Base-by-base conservation (phyloP, 2,329 filamentous ascomycete genomes). In the Aspergillus vadensis region DNA sequence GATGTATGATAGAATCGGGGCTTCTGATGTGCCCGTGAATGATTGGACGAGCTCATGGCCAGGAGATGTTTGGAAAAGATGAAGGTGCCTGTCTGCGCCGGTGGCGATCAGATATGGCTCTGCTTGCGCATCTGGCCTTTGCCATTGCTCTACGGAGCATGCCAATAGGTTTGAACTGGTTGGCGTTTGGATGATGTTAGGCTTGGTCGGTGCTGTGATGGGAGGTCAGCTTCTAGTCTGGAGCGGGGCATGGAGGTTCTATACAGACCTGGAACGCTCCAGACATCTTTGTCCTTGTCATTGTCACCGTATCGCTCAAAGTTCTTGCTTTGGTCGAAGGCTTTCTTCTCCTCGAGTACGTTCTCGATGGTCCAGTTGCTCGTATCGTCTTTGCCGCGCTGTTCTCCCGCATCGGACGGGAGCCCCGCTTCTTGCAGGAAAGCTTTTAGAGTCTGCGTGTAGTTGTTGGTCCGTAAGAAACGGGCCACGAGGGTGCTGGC, bases 321-420 rank as follows among this genome's bases (percentile, higher is more conserved):
- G 3, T 76, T 77, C 25, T 82, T 70, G 58, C 77, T 84, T 12
- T 84, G 70, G 67, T 88, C 86, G 65, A 84, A 88, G 0, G 75
- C 76, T 66, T 79, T 81, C 74, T 88, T 88, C 72, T 88, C 85
- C 52, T 86, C 80, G 7, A 88, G 75, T n/a, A 88, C 76, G 48
- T 81, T 76, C 67, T 88, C 85, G 55, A 88, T 80, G 2, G 85
- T 86, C 70, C 86, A 76, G 56, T 80, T 76, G 30, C 76, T 76
- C 52, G 75, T 76, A 10, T 68, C 67, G 12, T 47, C 41, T 41
- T 47, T 55, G 25, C 27, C 66, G 12, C 61, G 63, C n/a, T 59
- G 51, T 58, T 74, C 65, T 64, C 82, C 86, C 50, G 77, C 80
- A 72, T 85, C 80, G 17, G 75, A 63, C 12, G 83, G 77, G 17